phyloP scores from a whole-genome alignment of 2,329 filamentous ascomycete species.

The Aureobasidium pullulans region DNA sequence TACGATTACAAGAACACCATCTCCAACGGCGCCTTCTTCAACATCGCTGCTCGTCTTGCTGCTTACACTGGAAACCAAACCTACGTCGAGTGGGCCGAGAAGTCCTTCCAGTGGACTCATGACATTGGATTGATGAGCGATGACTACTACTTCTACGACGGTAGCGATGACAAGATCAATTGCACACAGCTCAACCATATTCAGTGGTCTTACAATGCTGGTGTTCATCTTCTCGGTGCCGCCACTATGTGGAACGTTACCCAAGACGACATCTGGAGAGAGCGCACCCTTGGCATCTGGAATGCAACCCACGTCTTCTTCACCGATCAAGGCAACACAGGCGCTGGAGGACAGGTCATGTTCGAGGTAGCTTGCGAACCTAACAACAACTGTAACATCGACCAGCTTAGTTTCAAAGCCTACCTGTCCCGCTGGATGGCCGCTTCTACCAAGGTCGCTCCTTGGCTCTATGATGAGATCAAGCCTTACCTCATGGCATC shows the following conservation, averaged over 20 bases:
- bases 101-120: conserved; percentile 29
- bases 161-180: conserved; percentile 37
- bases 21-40: conserved; percentile 46
- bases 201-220: conserved; percentile 40
- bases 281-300: conserved; percentile 19
- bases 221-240: conserved; percentile 38
- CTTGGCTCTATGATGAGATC: conserved; percentile 46
- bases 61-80: conserved; percentile 40
- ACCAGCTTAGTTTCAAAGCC: conserved; percentile 39
- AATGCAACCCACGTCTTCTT: conserved; percentile 33
- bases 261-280: conserved; percentile 22
- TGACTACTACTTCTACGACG: conserved; percentile 39
- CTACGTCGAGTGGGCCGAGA: conserved; percentile 58
- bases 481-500: conserved; percentile 47
- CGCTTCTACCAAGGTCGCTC: conserved; percentile 50
- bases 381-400: conserved; percentile 33
- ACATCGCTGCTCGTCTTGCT: conserved; percentile 37
- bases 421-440: conserved; percentile 45
- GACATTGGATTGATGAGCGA: conserved; percentile 52
- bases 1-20: conserved; percentile 53
- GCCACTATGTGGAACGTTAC: conserved; percentile 39
- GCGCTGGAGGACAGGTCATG: conserved; percentile 29
- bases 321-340: conserved; percentile 19
- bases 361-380: conserved; percentile 39
- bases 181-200: conserved; percentile 39